A percentile compares a stretch with the other conserved stretches of the same genome.
These are phyloP conservation scores for Candida arabinofermentans DNA, from an alignment of 805 yeast species.

Conservation along the genomic window DNA sequence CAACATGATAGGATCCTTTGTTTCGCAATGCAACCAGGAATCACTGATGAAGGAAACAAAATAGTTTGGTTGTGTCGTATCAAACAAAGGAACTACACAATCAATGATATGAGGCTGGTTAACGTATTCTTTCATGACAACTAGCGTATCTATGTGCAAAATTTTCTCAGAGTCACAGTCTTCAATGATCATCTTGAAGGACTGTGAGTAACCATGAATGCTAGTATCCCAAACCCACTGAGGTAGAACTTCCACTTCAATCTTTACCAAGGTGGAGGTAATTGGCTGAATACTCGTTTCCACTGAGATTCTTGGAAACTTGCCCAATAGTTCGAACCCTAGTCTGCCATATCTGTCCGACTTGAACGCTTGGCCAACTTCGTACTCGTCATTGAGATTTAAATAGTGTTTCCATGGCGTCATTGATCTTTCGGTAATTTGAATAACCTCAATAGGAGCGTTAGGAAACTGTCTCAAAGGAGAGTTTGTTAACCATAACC, in stretches of 20 bases:
- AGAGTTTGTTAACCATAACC: slow-evolving; percentile 82
- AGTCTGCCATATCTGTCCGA: slow-evolving; percentile 61
- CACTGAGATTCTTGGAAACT: slow-evolving; percentile 68
- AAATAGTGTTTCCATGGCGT: slow-evolving; percentile 82
- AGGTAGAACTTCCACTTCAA: slow-evolving; percentile 66
- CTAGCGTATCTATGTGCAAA: slow-evolving; percentile 52
- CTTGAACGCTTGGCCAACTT: slow-evolving; percentile 76
- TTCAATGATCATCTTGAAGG: slow-evolving; percentile 69
- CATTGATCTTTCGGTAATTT: slow-evolving; percentile 72
- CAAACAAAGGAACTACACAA: slow-evolving; percentile 56
- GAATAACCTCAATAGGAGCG: slow-evolving; percentile 69
- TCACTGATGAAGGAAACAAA: slow-evolving; percentile 74
- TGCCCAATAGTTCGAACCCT: slow-evolving; percentile 54
- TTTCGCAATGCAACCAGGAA: slow-evolving; percentile 77
- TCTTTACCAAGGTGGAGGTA: slow-evolving; percentile 59
- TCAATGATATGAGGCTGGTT: slow-evolving; percentile 54
- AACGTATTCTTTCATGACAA: slow-evolving; percentile 47
- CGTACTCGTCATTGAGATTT: slow-evolving; percentile 59
- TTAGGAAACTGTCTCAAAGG: slow-evolving; percentile 79
- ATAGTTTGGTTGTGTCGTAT: slow-evolving; percentile 64
- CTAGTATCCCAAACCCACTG: slow-evolving; percentile 72
- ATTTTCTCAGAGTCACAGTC: slow-evolving; percentile 79
- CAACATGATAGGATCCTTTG: slow-evolving; percentile 56
- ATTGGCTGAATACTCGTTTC: slow-evolving; percentile 71
- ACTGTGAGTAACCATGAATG: slow-evolving; percentile 61